These are phyloP conservation scores for Coccinonectria pachysandricola DNA, from an alignment of 2,329 filamentous ascomycete genomes.

Conservation along the genomic window DNA sequence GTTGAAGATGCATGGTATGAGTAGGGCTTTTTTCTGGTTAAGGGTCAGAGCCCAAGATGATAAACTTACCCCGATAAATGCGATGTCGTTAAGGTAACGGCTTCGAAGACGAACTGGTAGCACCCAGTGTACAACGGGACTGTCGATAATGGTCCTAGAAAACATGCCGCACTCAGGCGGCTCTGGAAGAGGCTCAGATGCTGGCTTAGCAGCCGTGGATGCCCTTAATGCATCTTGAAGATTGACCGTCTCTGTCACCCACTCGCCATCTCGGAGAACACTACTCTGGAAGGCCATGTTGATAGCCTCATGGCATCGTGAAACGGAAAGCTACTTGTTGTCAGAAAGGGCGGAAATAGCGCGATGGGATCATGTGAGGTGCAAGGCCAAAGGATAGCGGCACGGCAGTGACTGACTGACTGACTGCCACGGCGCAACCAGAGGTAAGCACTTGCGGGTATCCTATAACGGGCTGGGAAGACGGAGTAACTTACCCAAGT, in stretches of 20 bases:
- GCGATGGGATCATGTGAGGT: too few relatives aligned
- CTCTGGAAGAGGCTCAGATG: constrained; percentile 22
- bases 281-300: constrained; percentile 42
- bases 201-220: constrained; percentile 22
- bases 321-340: too few relatives aligned
- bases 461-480: too few relatives aligned
- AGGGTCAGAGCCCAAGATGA: neutral
- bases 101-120: constrained; percentile 70
- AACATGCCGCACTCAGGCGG: constrained; percentile 59
- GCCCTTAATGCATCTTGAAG: constrained; percentile 32
- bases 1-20: constrained; percentile 1
- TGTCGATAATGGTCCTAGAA: constrained; percentile 67
- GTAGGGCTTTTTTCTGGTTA: constrained; percentile 1
- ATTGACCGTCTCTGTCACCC: constrained; percentile 44
- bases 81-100: constrained; percentile 63
- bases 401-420: too few relatives aligned
- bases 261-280: constrained; percentile 42
- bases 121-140: constrained; percentile 65
- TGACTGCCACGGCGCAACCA: too few relatives aligned
- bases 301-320: constrained; percentile 14
- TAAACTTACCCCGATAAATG: constrained; percentile 65
- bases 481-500: too few relatives aligned
- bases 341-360: too few relatives aligned
- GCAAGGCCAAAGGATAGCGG: too few relatives aligned
- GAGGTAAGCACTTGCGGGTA: too few relatives aligned